Conservation (phyloP, 202 grass and related monocot genomes). For the Schoenoplectus triqueter region DNA sequence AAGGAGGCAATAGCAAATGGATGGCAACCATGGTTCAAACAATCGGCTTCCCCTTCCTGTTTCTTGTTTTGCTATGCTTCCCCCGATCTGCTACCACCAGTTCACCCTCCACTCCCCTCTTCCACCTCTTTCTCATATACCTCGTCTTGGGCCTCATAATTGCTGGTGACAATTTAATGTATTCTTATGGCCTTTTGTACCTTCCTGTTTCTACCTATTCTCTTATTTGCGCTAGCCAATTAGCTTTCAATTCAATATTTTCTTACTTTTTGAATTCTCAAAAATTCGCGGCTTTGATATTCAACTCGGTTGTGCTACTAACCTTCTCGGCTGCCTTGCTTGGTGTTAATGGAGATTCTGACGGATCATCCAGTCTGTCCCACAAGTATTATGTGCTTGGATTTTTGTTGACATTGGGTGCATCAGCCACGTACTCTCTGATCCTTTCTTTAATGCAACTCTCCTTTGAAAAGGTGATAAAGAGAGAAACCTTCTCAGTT, state of each 20-base stretch:
- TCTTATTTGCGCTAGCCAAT: conserved; percentile 87
- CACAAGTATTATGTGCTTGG: conserved; percentile 61
- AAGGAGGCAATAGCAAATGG: conserved; percentile 95
- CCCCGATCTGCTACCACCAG: conserved; percentile 39
- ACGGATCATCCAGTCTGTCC: conserved; percentile 43
- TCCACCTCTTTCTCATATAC: conserved; percentile 71
- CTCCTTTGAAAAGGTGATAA: conserved; percentile 83
- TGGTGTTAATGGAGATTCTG: conserved; percentile 63
- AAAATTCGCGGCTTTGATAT: conserved; percentile 71
- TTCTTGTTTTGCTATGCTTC: conserved; percentile 57
- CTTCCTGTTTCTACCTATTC: conserved; percentile 93
- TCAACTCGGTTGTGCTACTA: conserved; percentile 84
- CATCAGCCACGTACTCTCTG: conserved; percentile 88
- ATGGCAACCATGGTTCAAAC: conserved; percentile 76
- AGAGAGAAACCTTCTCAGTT: conserved; percentile 68
- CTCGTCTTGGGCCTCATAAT: conserved; percentile 73
- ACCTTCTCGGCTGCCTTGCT: conserved; percentile 88
- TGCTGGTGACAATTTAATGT: conserved; percentile 88
- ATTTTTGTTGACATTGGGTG: conserved; percentile 76
- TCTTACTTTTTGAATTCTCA: conserved; percentile 85
- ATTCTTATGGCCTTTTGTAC: conserved; percentile 89
- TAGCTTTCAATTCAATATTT: conserved; percentile 93
- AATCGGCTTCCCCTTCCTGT: conserved; percentile 68
- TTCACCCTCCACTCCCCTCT: conserved; percentile 36
- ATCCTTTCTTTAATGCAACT: conserved; percentile 94